Conservation (phyloP, 495 filamentous ascomycete species). For the Hypoxylon lienhwacheense region DNA sequence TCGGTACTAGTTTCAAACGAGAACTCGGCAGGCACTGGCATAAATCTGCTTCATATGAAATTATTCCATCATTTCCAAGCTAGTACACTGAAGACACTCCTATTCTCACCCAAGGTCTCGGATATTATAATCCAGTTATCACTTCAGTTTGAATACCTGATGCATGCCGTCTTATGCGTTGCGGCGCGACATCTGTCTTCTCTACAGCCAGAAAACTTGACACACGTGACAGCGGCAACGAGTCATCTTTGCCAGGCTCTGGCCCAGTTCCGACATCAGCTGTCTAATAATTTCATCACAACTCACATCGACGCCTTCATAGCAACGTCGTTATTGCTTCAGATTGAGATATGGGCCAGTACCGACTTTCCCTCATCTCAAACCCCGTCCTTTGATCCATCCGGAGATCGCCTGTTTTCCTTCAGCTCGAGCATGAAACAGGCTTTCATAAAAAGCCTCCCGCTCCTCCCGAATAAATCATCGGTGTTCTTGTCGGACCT, state of each 20-base stretch:
- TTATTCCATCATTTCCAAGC: neutral
- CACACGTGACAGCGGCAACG: neutral
- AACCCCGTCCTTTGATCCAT: neutral
- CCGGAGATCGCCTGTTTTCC: neutral
- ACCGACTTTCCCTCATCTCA: neutral
- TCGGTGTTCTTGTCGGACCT: neutral
- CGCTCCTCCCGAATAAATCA: neutral
- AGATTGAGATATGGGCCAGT: neutral
- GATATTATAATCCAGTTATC: neutral
- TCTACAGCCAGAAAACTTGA: neutral
- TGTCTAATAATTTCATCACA: neutral
- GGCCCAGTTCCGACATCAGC: neutral
- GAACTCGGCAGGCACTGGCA: neutral
- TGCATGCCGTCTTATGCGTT: neutral
- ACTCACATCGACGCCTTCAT: constrained; percentile 1
- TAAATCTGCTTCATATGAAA: neutral
- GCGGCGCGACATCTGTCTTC: neutral
- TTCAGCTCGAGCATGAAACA: neutral
- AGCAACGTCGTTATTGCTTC: neutral
- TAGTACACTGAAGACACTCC: neutral
- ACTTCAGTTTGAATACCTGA: neutral
- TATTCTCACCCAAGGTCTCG: neutral
- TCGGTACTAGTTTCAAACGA: neutral
- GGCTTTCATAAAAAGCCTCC: neutral
- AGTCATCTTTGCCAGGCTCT: neutral